Conservation (phyloP, 140 eudicot species). For the Bidens hawaiensis region DNA sequence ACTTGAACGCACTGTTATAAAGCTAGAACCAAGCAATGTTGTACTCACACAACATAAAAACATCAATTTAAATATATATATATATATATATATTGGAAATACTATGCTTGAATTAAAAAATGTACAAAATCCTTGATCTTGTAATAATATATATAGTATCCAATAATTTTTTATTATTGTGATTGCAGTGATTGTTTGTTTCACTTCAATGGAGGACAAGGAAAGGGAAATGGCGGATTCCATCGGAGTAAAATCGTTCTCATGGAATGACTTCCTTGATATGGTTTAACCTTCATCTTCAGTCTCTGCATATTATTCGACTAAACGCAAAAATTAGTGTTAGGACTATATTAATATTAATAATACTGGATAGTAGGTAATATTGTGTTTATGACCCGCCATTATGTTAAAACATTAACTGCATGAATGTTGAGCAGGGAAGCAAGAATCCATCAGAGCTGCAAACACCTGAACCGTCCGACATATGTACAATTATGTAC, state of each 20-base stretch:
- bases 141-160: neutral
- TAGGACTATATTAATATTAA: no score
- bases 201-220: constrained; percentile 53
- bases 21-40: no score
- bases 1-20: no score
- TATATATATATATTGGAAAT: no score
- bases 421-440: constrained; percentile 44
- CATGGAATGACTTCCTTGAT: constrained; percentile 66
- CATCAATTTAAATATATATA: no score
- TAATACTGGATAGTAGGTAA: no score
- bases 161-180: neutral
- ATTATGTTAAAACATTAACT: neutral
- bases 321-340: neutral
- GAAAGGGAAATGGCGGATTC: constrained; percentile 44
- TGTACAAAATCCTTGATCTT: no score
- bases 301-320: neutral
- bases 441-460: constrained; percentile 46
- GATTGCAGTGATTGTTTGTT: constrained; percentile 60
- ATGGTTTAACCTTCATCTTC: constrained; percentile 41
- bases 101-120: no score
- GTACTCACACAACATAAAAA: no score
- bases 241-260: constrained; percentile 51
- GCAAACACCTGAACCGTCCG: constrained; percentile 52
- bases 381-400: no score
- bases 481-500: constrained; percentile 83